These are phyloP conservation scores for Phytophthora rubi DNA, from an alignment of 352 stramenopile genomes.

Conservation along the genomic window DNA sequence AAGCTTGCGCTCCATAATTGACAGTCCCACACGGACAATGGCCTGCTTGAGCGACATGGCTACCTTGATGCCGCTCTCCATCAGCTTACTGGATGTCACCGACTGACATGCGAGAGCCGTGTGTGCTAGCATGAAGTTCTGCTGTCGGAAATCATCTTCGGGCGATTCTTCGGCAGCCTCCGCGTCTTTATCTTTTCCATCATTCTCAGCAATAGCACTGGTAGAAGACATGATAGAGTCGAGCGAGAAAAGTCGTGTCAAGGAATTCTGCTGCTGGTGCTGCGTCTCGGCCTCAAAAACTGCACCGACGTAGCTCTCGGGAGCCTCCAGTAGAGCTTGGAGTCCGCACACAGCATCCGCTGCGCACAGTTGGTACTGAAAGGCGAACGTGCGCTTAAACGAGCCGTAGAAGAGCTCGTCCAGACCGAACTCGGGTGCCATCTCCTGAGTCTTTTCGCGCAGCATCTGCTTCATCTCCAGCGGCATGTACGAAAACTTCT, in stretches of 20 bases:
- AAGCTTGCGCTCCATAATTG: constrained; percentile 95
- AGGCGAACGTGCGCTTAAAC: constrained; percentile 95
- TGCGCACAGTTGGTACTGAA: constrained; percentile 94
- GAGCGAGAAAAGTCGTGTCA: constrained; percentile 47
- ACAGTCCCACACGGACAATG: constrained; percentile 94
- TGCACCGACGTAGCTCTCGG: constrained; percentile 66
- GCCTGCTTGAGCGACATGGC: constrained; percentile 95
- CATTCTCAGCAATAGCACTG: constrained; percentile 9
- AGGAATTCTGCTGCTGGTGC: constrained; percentile 52
- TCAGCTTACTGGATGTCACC: constrained; percentile 69
- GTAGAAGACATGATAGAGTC: constrained; percentile 31
- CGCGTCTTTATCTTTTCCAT: constrained; percentile 33
- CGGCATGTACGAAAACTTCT: constrained; percentile 97
- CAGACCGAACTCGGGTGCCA: constrained; percentile 94
- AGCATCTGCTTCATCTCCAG: constrained; percentile 92
- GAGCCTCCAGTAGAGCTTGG: constrained; percentile 93
- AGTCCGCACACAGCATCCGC: constrained; percentile 96
- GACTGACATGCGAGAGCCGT: constrained; percentile 75
- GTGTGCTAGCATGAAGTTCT: constrained; percentile 83
- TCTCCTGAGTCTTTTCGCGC: constrained; percentile 91
- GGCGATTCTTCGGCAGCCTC: constrained; percentile 31
- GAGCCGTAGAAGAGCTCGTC: constrained; percentile 97
- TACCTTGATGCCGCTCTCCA: constrained; percentile 95
- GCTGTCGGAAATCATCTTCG: constrained; percentile 70
- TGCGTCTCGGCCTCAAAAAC: constrained; percentile 76